These are phyloP conservation scores for Trametes cinnabarina DNA, from an alignment of 768 basidiomycete genomes.

Conservation along the genomic window DNA sequence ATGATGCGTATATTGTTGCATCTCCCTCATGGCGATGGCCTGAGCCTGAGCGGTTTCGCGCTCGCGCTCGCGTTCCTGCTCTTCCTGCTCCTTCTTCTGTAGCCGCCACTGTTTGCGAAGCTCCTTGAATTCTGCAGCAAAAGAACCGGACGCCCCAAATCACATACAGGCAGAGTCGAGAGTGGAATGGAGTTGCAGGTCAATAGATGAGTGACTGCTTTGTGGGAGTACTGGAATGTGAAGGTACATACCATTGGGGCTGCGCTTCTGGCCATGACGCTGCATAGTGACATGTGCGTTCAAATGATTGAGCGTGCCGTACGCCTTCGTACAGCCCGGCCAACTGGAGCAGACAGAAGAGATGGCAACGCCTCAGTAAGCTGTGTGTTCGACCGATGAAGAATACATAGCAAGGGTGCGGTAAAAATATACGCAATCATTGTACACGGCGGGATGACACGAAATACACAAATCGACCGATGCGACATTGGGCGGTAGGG, in stretches of 20 bases:
- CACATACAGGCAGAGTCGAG: neutral
- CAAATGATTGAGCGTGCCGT: slow-evolving; percentile 94
- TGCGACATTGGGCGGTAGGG: neutral
- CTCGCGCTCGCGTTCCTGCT: slow-evolving; percentile 25
- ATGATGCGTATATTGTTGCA: slow-evolving; percentile 8
- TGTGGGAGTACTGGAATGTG: slow-evolving; percentile 5
- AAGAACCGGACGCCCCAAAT: neutral
- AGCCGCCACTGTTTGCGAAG: slow-evolving; percentile 95
- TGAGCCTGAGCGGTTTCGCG: slow-evolving; percentile 17
- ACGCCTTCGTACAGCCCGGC: slow-evolving; percentile 65
- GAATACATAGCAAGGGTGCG: neutral
- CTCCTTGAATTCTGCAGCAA: slow-evolving; percentile 90
- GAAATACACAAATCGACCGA: neutral
- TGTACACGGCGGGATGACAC: slow-evolving; percentile 15
- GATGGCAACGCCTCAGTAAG: slow-evolving; percentile 3
- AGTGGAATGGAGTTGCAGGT: neutral
- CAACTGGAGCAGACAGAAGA: slow-evolving; percentile 21
- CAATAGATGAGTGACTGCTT: slow-evolving; percentile 13
- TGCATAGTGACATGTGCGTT: slow-evolving; percentile 99
- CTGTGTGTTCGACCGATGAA: neutral
- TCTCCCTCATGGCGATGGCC: slow-evolving; percentile 12
- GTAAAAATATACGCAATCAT: slow-evolving; percentile 4
- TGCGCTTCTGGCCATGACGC: slow-evolving; percentile 88
- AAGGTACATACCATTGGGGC: slow-evolving; percentile 73
- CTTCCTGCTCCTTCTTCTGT: slow-evolving; percentile 73